These are phyloP conservation scores for Monascus ruber DNA, from an alignment of 2,329 filamentous ascomycete genomes.

Conservation along the genomic window DNA sequence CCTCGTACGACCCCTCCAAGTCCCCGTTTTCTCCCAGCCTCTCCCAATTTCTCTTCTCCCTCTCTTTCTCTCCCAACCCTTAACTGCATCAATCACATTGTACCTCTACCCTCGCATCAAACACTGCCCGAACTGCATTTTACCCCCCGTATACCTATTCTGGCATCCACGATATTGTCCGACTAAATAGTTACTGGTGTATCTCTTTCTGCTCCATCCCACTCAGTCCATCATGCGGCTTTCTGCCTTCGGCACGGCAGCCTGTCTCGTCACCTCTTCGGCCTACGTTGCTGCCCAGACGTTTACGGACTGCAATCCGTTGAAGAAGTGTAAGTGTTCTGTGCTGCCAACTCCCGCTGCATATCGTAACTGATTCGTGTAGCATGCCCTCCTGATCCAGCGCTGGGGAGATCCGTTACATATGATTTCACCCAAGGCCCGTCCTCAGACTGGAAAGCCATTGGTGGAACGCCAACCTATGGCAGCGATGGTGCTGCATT, in stretches of 20 bases:
- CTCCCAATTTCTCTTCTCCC: slow-evolving; percentile 55
- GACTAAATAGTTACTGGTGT: too few relatives aligned
- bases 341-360: not conserved
- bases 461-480: slow-evolving; percentile 61
- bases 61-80: slow-evolving; percentile 4
- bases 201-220: too few relatives aligned
- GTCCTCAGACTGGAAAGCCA: slow-evolving; percentile 66
- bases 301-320: slow-evolving; percentile 33
- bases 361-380: slow-evolving; percentile 11
- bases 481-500: slow-evolving; percentile 66
- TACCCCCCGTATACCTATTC: slow-evolving; percentile 2
- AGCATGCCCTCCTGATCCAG: slow-evolving; percentile 64
- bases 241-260: slow-evolving; percentile 12
- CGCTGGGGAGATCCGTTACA: slow-evolving; percentile 68
- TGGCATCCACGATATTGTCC: too few relatives aligned
- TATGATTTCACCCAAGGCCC: slow-evolving; percentile 72
- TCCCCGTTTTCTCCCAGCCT: not conserved
- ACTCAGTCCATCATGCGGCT: slow-evolving; percentile 20
- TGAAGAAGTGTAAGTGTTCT: slow-evolving; percentile 22
- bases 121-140: slow-evolving; percentile 2
- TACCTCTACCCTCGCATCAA: not conserved
- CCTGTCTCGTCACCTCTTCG: slow-evolving; percentile 18
- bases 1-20: too few relatives aligned
- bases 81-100: not conserved
- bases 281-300: slow-evolving; percentile 29